phyloP scores from a whole-genome alignment of 1,284 basidiomycete species.

The Hemileia vastatrix region DNA sequence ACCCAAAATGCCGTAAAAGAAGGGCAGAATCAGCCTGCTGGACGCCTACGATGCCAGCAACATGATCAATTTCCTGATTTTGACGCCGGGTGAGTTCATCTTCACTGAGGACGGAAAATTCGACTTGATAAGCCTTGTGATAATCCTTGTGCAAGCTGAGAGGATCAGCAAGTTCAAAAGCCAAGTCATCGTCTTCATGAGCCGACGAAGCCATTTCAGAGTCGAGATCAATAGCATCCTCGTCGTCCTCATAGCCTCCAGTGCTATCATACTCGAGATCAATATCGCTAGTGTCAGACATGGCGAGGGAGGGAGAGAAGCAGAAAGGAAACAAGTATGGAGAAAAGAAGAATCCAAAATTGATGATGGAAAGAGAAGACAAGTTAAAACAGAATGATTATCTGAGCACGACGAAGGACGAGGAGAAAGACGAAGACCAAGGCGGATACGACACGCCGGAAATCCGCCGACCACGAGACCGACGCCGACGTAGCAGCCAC shows the following conservation, averaged over 20 bases:
- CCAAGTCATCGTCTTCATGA: slow-evolving; percentile 6
- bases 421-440: too few species aligned
- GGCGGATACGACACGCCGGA: too few species aligned
- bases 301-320: too few species aligned
- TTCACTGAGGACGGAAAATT: slow-evolving; percentile 28
- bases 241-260: slow-evolving; percentile 18
- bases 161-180: slow-evolving; percentile 9
- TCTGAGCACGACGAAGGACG: too few species aligned
- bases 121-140: slow-evolving; percentile 44
- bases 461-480: too few species aligned
- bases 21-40: slow-evolving; percentile 64
- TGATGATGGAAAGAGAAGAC: too few species aligned
- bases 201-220: slow-evolving; percentile 8
- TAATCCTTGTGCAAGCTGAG: background rate
- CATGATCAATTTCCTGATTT: slow-evolving; percentile 66
- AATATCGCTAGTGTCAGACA: slow-evolving; percentile 19
- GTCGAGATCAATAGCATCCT: slow-evolving; percentile 16
- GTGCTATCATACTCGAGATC: slow-evolving; percentile 21
- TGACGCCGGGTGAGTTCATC: slow-evolving; percentile 62
- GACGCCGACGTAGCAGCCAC: too few species aligned
- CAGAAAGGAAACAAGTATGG: too few species aligned
- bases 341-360: too few species aligned
- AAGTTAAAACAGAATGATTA: too few species aligned
- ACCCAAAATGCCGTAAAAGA: slow-evolving; percentile 72
- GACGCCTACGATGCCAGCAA: slow-evolving; percentile 71